Evolutionary conservation across 176 grass and related monocot species (phyloP).

Genomic region (Hsuehochloa calcarea): DNA sequence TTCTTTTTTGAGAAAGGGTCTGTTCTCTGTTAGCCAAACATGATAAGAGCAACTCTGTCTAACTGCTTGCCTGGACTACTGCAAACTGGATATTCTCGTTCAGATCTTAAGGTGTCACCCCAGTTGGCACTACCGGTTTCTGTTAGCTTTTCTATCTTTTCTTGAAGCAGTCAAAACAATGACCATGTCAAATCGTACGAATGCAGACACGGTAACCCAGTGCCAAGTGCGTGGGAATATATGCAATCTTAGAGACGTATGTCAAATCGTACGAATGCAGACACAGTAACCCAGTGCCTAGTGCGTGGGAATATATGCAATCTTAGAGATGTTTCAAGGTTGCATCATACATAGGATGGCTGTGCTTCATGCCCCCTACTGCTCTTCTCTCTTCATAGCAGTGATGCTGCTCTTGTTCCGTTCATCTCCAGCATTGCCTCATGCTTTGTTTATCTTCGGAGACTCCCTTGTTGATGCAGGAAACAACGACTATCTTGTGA

Average conservation of each 20-base stretch:
- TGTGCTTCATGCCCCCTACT: constrained; percentile 11
- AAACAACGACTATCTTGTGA: constrained; percentile 87
- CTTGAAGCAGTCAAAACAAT: constrained; percentile 27
- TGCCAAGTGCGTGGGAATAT: constrained; percentile 35
- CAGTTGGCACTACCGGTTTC: background rate
- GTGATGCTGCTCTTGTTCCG: constrained; percentile 35
- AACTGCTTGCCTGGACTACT: background rate
- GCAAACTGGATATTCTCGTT: background rate
- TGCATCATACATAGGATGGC: constrained; percentile 37
- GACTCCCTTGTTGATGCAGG: constrained; percentile 88
- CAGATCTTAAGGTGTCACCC: background rate
- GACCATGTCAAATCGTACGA: constrained; percentile 37
- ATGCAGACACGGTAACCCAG: no score
- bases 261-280: constrained; percentile 26
- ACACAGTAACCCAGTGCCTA: constrained; percentile 14
- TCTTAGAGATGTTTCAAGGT: background rate
- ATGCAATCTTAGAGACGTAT: background rate
- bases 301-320: constrained; percentile 35
- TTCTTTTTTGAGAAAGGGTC: background rate
- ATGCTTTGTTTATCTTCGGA: constrained; percentile 76
- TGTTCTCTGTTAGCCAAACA: background rate
- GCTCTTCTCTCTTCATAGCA: constrained; percentile 14
- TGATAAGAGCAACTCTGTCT: background rate
- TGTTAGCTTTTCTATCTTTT: background rate
- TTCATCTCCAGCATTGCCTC: constrained; percentile 34